Evolutionary conservation across 1,139 yeast species (phyloP).

Genomic region (Komagataea norvegica): DNA sequence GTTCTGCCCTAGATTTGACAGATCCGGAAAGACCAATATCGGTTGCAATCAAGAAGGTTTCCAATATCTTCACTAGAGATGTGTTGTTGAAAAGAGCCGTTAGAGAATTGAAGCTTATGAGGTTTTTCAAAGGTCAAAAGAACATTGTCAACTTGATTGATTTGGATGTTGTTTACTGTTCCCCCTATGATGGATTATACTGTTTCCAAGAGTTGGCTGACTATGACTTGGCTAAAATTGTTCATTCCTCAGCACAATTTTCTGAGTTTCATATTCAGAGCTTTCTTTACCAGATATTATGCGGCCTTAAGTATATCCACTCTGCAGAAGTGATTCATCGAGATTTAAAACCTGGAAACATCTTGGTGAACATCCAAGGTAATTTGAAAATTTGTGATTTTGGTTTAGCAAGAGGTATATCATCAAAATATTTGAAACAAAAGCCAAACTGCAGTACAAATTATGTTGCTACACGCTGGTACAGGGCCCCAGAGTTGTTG

Average conservation of each 20-base stretch:
- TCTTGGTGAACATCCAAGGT: slow-evolving; percentile 69
- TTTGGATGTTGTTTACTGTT: slow-evolving; percentile 57
- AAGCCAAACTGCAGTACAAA: slow-evolving; percentile 53
- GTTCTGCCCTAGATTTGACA: slow-evolving; percentile 64
- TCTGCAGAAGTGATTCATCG: slow-evolving; percentile 83
- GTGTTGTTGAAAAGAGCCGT: slow-evolving; percentile 69
- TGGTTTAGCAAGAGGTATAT: slow-evolving; percentile 79
- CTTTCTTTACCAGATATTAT: slow-evolving; percentile 70
- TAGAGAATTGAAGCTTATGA: slow-evolving; percentile 73
- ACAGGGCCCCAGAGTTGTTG: slow-evolving; percentile 87
- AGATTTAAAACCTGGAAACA: slow-evolving; percentile 82
- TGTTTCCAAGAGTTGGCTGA: slow-evolving; percentile 81
- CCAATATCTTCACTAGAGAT: slow-evolving; percentile 59
- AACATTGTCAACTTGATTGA: slow-evolving; percentile 72
- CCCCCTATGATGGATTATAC: slow-evolving; percentile 80
- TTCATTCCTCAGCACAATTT: slow-evolving; percentile 69
- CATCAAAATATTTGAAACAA: slow-evolving; percentile 39
- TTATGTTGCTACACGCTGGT: slow-evolving; percentile 95
- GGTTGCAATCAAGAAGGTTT: slow-evolving; percentile 76
- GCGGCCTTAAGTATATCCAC: slow-evolving; percentile 80
- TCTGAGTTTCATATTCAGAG: slow-evolving; percentile 80
- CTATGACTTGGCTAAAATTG: slow-evolving; percentile 71
- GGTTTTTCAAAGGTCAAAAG: slow-evolving; percentile 75
- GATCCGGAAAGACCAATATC: slow-evolving; percentile 28
- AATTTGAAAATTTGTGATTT: slow-evolving; percentile 77